Evolutionary conservation across 2,329 filamentous ascomycete genomes (phyloP), one percentile per base, ranked within the genome.

Genomic region (Tolypocladium capitatum): DNA sequence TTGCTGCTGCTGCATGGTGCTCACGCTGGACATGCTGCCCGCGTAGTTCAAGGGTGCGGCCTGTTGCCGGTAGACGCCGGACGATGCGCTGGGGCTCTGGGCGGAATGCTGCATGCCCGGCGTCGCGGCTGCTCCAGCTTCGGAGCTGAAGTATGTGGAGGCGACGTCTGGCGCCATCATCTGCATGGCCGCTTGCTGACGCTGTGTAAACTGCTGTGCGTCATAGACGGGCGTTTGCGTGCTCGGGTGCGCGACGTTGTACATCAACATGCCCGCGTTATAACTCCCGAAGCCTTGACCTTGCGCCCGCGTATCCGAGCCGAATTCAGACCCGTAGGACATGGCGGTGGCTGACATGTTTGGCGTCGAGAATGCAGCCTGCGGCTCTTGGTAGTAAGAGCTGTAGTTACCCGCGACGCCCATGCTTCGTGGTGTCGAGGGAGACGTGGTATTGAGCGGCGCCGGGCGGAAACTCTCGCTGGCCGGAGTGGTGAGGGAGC

Each of bases 161-260:
- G 83, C 56, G 44, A 66, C 63, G 45, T 67, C 64, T 7, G 61
- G 61, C 35, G 62, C 54, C 63, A 79, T 73, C 68, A 88, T 85
- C 63, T 88, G 84, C 68, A 92, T 78, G 51, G 77, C 79, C 73
- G 84, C 80, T 68, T 83, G 78, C 62, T 88, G 85, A 71, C 84
- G 82, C 56, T 81, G 72, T 60, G 82, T 76, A 70, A 88, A 94
- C 61, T 83, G 83, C 63, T 82, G 79, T 61, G 80, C 71, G 66
- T 91, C 85, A 70, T 94, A 94, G 68, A 83, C 73, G 70, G 78
- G 64, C 68, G 70, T 72, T 67, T 79, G 77, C 53, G 73, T 68
- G 52, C 70, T 71, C 59, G 80, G 71, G 62, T 82, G 81, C 61
- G 75, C 71, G 59, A 90, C 83, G 68, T 81, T 83, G 72, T 94